Evolutionary conservation across 2,329 filamentous ascomycete species (phyloP).

Genomic region (Colletotrichum liriopes): DNA sequence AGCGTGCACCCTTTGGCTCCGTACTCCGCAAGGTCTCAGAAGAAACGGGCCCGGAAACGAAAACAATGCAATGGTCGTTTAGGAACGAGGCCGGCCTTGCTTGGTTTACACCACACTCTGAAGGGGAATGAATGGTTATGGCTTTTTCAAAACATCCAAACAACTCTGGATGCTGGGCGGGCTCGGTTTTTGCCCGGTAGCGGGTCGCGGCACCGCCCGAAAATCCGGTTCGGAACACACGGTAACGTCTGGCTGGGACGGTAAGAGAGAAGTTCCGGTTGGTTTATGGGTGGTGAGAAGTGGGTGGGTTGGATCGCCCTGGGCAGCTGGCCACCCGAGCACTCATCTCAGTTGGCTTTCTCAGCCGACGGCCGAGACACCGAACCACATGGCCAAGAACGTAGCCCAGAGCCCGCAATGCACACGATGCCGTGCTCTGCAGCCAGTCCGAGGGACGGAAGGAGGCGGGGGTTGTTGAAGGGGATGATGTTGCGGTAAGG

Average conservation of each 20-base stretch:
- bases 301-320: conserved; percentile 8
- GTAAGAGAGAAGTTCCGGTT: neutral
- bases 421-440: conserved; percentile 11
- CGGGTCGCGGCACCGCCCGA: conserved; percentile 31
- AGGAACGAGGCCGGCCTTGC: neutral
- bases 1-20: neutral
- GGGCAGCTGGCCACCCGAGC: conserved; percentile 32
- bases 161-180: conserved; percentile 9
- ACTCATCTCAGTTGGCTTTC: conserved; percentile 1
- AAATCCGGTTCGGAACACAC: conserved; percentile 30
- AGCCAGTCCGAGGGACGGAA: conserved; percentile 7
- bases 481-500: conserved; percentile 1
- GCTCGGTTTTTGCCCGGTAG: conserved; percentile 16
- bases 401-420: conserved; percentile 20
- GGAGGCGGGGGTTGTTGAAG: neutral
- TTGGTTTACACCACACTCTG: neutral
- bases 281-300: neutral
- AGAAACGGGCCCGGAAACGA: conserved; percentile 31
- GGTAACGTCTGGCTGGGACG: conserved; percentile 5
- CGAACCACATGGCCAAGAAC: conserved; percentile 26
- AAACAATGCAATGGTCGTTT: conserved; percentile 29
- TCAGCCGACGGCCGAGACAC: conserved; percentile 8
- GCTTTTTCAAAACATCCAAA: neutral
- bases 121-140: neutral
- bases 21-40: conserved; percentile 19